Conservation (phyloP, 345 rosid species). For the Lepidium sativum region DNA sequence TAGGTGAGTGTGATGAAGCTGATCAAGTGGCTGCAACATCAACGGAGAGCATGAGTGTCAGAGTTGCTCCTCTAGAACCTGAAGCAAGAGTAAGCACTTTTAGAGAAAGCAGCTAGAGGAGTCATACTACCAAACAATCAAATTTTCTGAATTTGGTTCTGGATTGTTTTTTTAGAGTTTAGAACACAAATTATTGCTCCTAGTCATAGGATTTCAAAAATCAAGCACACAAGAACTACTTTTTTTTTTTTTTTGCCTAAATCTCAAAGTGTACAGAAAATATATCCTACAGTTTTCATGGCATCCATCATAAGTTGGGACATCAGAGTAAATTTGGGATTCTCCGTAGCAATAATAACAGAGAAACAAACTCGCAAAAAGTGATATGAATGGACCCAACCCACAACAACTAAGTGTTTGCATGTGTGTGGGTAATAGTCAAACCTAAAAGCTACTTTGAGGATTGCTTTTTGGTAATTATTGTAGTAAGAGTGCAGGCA, state of each 20-base stretch:
- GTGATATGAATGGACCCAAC: constrained; percentile 12
- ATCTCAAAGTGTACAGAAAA: constrained; percentile 11
- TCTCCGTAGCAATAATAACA: not conserved
- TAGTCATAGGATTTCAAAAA: constrained; percentile 4
- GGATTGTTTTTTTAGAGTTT: not conserved
- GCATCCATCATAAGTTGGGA: constrained; percentile 14
- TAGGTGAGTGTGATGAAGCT: constrained; percentile 16
- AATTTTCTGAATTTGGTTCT: not conserved
- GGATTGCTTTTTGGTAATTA: not conserved
- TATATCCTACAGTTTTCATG: not conserved
- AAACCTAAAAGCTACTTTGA: constrained; percentile 21
- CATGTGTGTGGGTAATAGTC: constrained; percentile 14
- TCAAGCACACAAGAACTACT: not conserved
- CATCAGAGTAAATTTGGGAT: not conserved
- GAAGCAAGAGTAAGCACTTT: constrained; percentile 28
- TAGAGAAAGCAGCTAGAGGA: constrained; percentile 18
- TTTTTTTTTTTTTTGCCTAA: not conserved
- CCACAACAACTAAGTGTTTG: constrained; percentile 7
- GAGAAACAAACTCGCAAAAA: constrained; percentile 1
- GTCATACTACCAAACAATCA: not conserved
- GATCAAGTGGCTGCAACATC: constrained; percentile 8
- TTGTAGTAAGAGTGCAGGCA: constrained; percentile 13
- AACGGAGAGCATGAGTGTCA: constrained; percentile 16
- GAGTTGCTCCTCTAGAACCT: constrained; percentile 32
- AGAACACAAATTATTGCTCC: not conserved